A percentile compares a stretch with the other conserved stretches of the same genome.
Conservation (phyloP, 1,284 basidiomycete genomes). For the Rhodotorula sp. region DNA sequence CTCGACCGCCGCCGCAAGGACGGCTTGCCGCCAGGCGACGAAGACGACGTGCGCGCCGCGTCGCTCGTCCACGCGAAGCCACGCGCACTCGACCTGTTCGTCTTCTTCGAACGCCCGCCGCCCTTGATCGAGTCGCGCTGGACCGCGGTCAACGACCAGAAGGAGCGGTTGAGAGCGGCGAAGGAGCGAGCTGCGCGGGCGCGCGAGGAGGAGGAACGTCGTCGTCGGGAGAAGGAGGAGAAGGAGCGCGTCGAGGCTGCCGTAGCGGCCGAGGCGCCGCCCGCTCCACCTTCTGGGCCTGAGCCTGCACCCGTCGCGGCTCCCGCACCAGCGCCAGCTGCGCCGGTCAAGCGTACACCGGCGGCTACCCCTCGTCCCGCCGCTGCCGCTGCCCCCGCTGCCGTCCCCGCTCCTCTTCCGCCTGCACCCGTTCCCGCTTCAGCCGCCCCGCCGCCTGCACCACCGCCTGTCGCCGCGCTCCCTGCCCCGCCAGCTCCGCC, state of each 20-base stretch:
- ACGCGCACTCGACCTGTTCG: constrained; percentile 26
- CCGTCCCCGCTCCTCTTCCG: not conserved
- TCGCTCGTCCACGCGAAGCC: not conserved
- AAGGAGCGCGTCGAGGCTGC: constrained; percentile 15
- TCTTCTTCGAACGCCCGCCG: constrained; percentile 6
- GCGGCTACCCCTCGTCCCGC: not conserved
- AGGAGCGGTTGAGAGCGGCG: constrained; percentile 30
- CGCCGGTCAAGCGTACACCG: not conserved
- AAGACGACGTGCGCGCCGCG: constrained; percentile 13
- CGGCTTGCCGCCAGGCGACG: not conserved
- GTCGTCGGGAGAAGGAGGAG: constrained; percentile 33
- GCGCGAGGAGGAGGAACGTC: constrained; percentile 31
- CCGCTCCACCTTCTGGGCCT: too few relatives aligned
- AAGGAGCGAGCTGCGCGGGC: constrained; percentile 36
- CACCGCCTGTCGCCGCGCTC: constrained; percentile 13
- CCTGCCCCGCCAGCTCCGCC: constrained; percentile 17
- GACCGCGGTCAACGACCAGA: constrained; percentile 35
- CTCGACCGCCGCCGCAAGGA: constrained; percentile 7
- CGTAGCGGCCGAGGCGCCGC: constrained; percentile 3
- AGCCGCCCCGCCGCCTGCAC: constrained; percentile 3
- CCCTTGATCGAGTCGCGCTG: constrained; percentile 24
- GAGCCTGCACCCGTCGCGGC: not conserved
- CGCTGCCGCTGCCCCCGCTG: not conserved
- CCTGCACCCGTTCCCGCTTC: constrained; percentile 5
- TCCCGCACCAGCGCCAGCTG: not conserved